These are phyloP conservation scores for Ganoderma resinaceum DNA, from an alignment of 1,284 basidiomycete species.

Conservation along the genomic window DNA sequence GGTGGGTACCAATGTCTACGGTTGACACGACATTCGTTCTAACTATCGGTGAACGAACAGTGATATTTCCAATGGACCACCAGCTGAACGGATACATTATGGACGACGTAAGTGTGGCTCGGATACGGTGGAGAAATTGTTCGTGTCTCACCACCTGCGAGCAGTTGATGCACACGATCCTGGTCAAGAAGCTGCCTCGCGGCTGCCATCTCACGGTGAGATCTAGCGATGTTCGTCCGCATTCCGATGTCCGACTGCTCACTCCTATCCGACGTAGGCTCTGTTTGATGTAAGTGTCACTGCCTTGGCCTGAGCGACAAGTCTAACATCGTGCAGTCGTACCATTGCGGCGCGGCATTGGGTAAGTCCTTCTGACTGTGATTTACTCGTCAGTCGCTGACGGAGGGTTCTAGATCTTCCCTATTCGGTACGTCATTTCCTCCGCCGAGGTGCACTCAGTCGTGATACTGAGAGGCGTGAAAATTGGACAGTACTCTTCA, in stretches of 20 bases:
- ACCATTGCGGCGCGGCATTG: conserved; percentile 67
- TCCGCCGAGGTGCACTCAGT: too few species aligned
- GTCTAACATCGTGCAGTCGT: conserved; percentile 48
- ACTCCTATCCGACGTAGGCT: conserved; percentile 48
- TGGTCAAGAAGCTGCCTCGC: conserved; percentile 65
- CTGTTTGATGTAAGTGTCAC: conserved; percentile 63
- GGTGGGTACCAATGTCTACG: conserved; percentile 33
- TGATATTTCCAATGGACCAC: conserved; percentile 78
- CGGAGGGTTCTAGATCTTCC: conserved; percentile 56
- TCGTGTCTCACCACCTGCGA: conserved; percentile 1
- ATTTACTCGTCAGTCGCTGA: background rate
- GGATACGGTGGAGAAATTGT: background rate
- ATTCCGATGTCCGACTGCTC: background rate
- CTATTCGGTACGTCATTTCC: conserved; percentile 53
- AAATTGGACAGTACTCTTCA: conserved; percentile 64
- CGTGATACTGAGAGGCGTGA: background rate
- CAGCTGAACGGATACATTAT: conserved; percentile 71
- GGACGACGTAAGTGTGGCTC: conserved; percentile 69
- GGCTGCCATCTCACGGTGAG: conserved; percentile 77
- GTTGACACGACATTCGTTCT: background rate
- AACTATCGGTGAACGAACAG: conserved; percentile 22
- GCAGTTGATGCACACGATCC: conserved; percentile 65
- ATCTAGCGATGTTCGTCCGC: background rate
- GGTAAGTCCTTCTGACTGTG: conserved; percentile 45
- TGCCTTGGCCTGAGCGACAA: conserved; percentile 15